Evolutionary conservation across 345 rosid species (phyloP).

Genomic region (Linum usitatissimum): DNA sequence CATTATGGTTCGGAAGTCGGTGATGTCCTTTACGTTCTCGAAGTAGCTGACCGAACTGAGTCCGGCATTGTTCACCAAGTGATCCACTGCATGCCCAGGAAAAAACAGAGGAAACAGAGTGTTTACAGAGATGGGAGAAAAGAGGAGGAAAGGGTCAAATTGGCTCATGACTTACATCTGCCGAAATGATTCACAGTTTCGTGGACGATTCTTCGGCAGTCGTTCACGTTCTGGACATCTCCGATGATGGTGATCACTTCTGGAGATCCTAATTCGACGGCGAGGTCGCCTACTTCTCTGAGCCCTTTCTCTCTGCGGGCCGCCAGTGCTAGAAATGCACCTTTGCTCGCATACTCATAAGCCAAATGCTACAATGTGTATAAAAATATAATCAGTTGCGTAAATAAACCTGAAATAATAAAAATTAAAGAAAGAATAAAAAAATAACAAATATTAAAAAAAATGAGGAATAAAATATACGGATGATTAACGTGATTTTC

Average conservation of each 20-base stretch:
- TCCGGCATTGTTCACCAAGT: slow-evolving; percentile 20
- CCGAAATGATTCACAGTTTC: slow-evolving; percentile 37
- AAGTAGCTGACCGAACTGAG: neutral
- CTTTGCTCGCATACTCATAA: slow-evolving; percentile 16
- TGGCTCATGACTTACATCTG: slow-evolving; percentile 22
- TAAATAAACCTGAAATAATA: no score
- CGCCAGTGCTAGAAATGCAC: slow-evolving; percentile 15
- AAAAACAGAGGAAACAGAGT: neutral
- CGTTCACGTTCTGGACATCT: slow-evolving; percentile 47
- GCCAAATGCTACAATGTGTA: slow-evolving; percentile 30
- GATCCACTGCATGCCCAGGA: slow-evolving; percentile 14
- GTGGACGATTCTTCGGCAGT: slow-evolving; percentile 35
- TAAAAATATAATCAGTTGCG: no score
- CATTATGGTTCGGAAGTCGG: slow-evolving; percentile 10
- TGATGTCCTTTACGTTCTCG: slow-evolving; percentile 5
- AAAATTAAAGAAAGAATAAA: neutral
- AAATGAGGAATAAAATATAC: neutral
- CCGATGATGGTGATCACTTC: slow-evolving; percentile 21
- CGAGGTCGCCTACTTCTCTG: slow-evolving; percentile 3
- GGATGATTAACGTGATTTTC: neutral
- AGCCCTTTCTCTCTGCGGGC: slow-evolving; percentile 13
- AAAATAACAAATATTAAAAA: neutral
- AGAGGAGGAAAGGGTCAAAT: neutral
- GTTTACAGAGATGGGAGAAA: neutral
- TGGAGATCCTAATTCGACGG: slow-evolving; percentile 14